Evolutionary conservation across 441 rosid species (phyloP).

Genomic region (Populus hybrid): DNA sequence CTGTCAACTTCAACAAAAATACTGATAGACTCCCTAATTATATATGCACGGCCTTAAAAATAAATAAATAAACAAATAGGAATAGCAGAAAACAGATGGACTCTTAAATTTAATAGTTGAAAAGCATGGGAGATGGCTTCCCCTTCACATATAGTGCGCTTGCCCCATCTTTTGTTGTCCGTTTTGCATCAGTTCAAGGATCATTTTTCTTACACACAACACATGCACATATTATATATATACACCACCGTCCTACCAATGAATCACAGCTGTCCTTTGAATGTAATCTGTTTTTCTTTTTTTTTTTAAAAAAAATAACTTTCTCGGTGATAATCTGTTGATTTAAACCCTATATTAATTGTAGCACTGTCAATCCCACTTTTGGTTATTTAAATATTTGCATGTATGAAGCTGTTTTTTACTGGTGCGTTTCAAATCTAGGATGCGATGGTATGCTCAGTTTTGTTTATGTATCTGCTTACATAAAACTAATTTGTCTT

Average conservation of each 20-base stretch:
- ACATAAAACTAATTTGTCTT: slow-evolving; percentile 1
- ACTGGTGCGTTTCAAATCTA: slow-evolving; percentile 34
- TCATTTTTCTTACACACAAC: slow-evolving; percentile 10
- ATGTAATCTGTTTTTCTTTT: not conserved
- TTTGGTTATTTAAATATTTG: slow-evolving; percentile 17
- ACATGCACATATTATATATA: not conserved
- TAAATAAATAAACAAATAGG: not conserved
- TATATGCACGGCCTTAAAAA: not conserved
- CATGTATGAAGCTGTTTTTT: slow-evolving; percentile 13
- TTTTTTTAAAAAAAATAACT: not conserved
- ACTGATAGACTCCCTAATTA: not conserved
- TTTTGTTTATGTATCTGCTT: slow-evolving; percentile 3
- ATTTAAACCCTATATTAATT: slow-evolving; percentile 25
- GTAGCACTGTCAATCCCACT: slow-evolving; percentile 20
- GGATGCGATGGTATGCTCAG: slow-evolving; percentile 16
- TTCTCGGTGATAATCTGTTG: slow-evolving; percentile 31
- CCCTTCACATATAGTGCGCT: slow-evolving; percentile 44
- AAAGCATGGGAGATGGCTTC: not conserved
- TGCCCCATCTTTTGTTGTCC: slow-evolving; percentile 25
- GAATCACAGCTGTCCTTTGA: slow-evolving; percentile 32
- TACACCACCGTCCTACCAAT: slow-evolving; percentile 44
- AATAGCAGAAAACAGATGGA: not conserved
- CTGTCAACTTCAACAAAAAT: not conserved
- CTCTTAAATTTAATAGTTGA: not conserved
- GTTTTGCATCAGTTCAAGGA: not conserved